phyloP scores from a whole-genome alignment of 2,329 filamentous ascomycete species.

The Emmonsiellopsis sp. region DNA sequence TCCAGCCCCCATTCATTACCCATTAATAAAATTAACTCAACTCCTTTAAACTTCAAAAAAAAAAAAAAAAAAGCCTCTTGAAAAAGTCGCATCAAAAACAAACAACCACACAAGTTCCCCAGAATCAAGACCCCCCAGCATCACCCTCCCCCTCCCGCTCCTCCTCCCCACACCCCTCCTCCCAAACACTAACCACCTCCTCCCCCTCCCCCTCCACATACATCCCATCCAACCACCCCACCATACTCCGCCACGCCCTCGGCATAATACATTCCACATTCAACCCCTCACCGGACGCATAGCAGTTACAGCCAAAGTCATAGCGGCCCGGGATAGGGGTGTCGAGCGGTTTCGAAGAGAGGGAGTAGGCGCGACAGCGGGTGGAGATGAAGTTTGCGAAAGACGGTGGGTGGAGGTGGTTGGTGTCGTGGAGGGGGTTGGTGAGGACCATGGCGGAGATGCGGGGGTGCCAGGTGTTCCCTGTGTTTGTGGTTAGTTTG shows the following conservation, averaged over 20 bases:
- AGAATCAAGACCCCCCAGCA: background rate
- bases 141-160: background rate
- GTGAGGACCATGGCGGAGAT: conserved; percentile 32
- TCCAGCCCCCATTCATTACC: too few species aligned
- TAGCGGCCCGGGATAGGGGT: conserved; percentile 45
- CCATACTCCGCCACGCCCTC: conserved; percentile 41
- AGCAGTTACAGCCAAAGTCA: conserved; percentile 56
- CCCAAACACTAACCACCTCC: conserved; percentile 4
- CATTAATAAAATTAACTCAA: too few species aligned
- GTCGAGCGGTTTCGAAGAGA: conserved; percentile 44
- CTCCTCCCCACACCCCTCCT: background rate
- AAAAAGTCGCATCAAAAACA: too few species aligned
- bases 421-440: conserved; percentile 26
- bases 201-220: conserved; percentile 16
- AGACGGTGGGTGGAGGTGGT: conserved; percentile 18
- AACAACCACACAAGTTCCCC: too few species aligned
- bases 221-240: conserved; percentile 48
- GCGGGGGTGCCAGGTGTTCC: conserved; percentile 28
- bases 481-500: conserved; percentile 15
- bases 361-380: conserved; percentile 53
- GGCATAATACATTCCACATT: conserved; percentile 56
- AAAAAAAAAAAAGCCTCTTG: too few species aligned
- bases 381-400: conserved; percentile 32
- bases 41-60: too few species aligned
- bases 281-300: conserved; percentile 54